Evolutionary conservation across 495 filamentous ascomycete genomes (phyloP).

Genomic region (Trichodelitschia bisporula): DNA sequence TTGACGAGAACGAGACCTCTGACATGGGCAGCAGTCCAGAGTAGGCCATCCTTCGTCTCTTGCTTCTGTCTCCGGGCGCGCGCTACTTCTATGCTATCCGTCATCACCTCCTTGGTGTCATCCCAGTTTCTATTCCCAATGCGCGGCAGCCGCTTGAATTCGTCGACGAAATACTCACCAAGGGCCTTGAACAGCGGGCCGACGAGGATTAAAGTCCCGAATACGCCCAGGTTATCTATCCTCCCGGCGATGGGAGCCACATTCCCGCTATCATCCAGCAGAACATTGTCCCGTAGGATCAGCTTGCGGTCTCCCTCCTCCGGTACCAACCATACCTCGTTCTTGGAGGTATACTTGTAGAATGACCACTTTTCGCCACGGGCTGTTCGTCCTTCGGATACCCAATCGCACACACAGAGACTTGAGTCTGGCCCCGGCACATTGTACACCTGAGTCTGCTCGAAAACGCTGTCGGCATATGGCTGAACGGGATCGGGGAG

Average conservation of each 20-base stretch:
- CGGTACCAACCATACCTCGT: slow-evolving; percentile 46
- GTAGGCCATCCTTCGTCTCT: slow-evolving; percentile 31
- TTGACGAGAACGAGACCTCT: slow-evolving; percentile 76
- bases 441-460: slow-evolving; percentile 55
- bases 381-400: slow-evolving; percentile 62
- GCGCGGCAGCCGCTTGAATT: slow-evolving; percentile 52
- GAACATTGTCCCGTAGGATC: slow-evolving; percentile 56
- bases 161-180: slow-evolving; percentile 42
- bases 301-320: slow-evolving; percentile 26
- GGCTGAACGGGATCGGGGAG: slow-evolving; percentile 91
- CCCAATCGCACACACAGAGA: slow-evolving; percentile 79
- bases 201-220: slow-evolving; percentile 64
- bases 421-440: slow-evolving; percentile 31
- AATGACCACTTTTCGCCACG: slow-evolving; percentile 83
- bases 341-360: slow-evolving; percentile 46
- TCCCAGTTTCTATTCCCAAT: slow-evolving; percentile 68
- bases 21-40: slow-evolving; percentile 72
- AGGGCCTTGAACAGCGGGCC: slow-evolving; percentile 44
- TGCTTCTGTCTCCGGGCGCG: slow-evolving; percentile 16
- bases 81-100: slow-evolving; percentile 16
- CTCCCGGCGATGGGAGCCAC: slow-evolving; percentile 20
- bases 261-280: slow-evolving; percentile 24
- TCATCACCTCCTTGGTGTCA: slow-evolving; percentile 12
- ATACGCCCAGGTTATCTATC: slow-evolving; percentile 40
- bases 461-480: slow-evolving; percentile 54